phyloP scores from a whole-genome alignment of 2,329 filamentous ascomycete genomes.

The Cryphonectria carpinicola region DNA sequence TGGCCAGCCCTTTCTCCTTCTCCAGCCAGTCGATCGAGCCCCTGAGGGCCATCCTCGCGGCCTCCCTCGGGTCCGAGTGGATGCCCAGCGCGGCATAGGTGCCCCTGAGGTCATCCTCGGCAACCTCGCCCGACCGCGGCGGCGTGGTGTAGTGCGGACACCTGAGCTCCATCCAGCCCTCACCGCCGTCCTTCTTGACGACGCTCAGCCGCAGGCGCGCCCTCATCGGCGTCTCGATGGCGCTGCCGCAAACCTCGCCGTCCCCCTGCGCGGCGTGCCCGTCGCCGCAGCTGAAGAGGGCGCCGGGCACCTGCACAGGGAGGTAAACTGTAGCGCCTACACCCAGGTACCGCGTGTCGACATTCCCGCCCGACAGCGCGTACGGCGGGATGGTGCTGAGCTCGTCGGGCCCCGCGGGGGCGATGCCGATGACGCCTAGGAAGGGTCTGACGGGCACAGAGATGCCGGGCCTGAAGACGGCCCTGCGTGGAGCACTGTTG shows the following conservation, averaged over 20 bases:
- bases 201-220: constrained; percentile 53
- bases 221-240: constrained; percentile 57
- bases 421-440: constrained; percentile 56
- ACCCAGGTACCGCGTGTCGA: constrained; percentile 56
- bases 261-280: constrained; percentile 59
- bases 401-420: constrained; percentile 48
- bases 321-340: constrained; percentile 52
- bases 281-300: constrained; percentile 58
- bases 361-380: constrained; percentile 54
- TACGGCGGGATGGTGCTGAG: constrained; percentile 55
- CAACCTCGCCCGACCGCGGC: constrained; percentile 41
- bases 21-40: constrained; percentile 54
- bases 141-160: constrained; percentile 51
- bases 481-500: constrained; percentile 31
- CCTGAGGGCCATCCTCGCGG: constrained; percentile 51
- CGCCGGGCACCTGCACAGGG: constrained; percentile 53
- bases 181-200: constrained; percentile 45
- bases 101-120: constrained; percentile 45
- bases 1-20: constrained; percentile 48
- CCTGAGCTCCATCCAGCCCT: constrained; percentile 39
- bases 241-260: constrained; percentile 59
- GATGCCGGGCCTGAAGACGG: constrained; percentile 52
- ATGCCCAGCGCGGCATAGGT: constrained; percentile 61
- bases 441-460: constrained; percentile 55
- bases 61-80: constrained; percentile 50